A percentile compares a stretch with the other conserved stretches of the same genome.
phyloP scores from a whole-genome alignment of 2,329 filamentous ascomycete genomes.

The Coleophoma eucalyptorum region DNA sequence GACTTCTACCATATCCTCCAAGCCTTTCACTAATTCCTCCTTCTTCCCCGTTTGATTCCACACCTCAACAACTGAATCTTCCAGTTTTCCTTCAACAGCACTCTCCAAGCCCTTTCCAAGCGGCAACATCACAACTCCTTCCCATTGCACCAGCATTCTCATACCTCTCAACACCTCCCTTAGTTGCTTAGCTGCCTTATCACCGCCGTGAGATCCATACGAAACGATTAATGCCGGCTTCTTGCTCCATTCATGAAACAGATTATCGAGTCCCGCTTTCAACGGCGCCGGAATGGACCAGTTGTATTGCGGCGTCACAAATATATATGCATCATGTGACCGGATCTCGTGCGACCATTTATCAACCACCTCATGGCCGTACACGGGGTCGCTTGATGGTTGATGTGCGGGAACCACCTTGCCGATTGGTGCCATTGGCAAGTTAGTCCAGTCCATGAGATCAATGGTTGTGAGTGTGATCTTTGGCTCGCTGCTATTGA shows the following conservation, averaged over 20 bases:
- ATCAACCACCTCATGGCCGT: neutral
- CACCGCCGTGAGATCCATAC: conserved; percentile 39
- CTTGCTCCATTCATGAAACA: conserved; percentile 41
- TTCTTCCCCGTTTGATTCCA: neutral
- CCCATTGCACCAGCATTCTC: conserved; percentile 22
- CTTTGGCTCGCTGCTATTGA: neutral
- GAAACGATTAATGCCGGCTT: conserved; percentile 40
- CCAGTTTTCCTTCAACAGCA: neutral
- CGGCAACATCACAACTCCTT: neutral
- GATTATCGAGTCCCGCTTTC: conserved; percentile 44
- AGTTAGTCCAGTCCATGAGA: neutral
- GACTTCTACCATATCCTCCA: neutral
- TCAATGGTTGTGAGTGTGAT: neutral
- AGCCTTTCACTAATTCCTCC: neutral
- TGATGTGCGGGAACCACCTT: neutral
- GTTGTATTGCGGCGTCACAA: conserved; percentile 41
- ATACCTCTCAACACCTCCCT: conserved; percentile 29
- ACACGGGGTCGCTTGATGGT: neutral
- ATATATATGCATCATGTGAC: conserved; percentile 33
- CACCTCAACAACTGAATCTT: neutral
- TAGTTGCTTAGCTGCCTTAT: conserved; percentile 31
- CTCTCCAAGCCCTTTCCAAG: neutral
- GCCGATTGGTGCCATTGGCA: neutral
- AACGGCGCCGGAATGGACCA: conserved; percentile 38
- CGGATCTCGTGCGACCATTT: conserved; percentile 32